Evolutionary conservation across 495 filamentous ascomycete genomes (phyloP).

Genomic region (Saxophila tyrrhenica): DNA sequence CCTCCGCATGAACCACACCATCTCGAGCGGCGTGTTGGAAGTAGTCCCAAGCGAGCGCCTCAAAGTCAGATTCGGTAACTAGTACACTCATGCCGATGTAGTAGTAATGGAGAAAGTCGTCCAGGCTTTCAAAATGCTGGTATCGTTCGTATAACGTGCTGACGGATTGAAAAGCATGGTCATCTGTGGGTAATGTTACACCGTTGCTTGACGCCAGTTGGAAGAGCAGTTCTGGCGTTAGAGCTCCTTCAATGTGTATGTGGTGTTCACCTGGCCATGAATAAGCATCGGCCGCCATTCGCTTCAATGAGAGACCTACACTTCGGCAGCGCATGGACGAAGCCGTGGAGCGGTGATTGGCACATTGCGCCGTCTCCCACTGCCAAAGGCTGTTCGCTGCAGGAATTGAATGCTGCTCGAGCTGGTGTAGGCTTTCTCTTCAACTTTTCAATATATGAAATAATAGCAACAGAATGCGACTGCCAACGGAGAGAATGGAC

Average conservation of each 20-base stretch:
- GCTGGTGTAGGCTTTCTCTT: too few species aligned
- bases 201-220: conserved; percentile 50
- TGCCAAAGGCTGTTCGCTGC: too few species aligned
- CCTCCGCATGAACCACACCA: conserved; percentile 61
- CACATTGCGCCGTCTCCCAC: conserved; percentile 38
- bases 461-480: too few species aligned
- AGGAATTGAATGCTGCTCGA: too few species aligned
- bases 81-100: conserved; percentile 65
- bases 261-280: conserved; percentile 55
- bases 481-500: too few species aligned
- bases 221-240: conserved; percentile 59
- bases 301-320: not conserved
- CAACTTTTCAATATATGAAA: too few species aligned
- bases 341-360: conserved; percentile 42
- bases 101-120: conserved; percentile 72
- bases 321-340: conserved; percentile 55
- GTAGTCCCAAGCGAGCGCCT: conserved; percentile 63
- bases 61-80: conserved; percentile 49
- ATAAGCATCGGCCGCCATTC: not conserved
- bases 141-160: conserved; percentile 49
- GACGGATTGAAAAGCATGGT: conserved; percentile 32
- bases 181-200: conserved; percentile 45
- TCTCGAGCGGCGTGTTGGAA: conserved; percentile 52
- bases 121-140: conserved; percentile 51
- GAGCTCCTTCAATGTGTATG: conserved; percentile 62